Evolutionary conservation across 1,284 basidiomycete genomes (phyloP), one percentile per base, ranked within the genome.

Genomic region (Erythrobasidium hasegawianum): DNA sequence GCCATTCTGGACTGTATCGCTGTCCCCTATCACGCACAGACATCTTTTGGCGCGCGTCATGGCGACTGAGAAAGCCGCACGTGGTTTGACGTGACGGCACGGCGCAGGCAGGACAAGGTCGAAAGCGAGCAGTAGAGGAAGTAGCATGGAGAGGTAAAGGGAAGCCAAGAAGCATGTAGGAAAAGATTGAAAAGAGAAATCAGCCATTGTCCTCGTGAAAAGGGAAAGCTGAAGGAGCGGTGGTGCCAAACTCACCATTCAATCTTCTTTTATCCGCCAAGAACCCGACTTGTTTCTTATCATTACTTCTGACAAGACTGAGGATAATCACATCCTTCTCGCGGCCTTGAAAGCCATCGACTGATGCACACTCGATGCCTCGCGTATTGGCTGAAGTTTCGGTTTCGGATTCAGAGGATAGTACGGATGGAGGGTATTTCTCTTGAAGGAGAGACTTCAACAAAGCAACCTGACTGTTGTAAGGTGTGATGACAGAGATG

Each of bases 11-110:
- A 96, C 86, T 0, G 93, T 97, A 1, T 86, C 87, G 0, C 90
- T 92, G 76, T 97, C 93, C 7, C 93, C 94, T 0, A 97, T 83
- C 1, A 97, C 79, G 72, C 90, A 90, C 64, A 97, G 80, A 75
- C 94, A 90, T 18, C 92, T 81, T 72, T 87, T 86, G 2, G 93
- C 89, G 55, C 93, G 81, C 1, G 94, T 97, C 94, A 97, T 97
- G 0, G 91, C 91, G 53, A 95, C 90, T 65, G 22, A n/a, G n/a
- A n/a, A n/a, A n/a, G n/a, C n/a, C n/a, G n/a, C n/a, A n/a, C n/a
- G n/a, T n/a, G n/a, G n/a, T n/a, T n/a, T n/a, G n/a, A n/a, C n/a
- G n/a, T n/a, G n/a, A n/a, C n/a, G n/a, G n/a, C n/a, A n/a, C n/a
- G n/a, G n/a, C n/a, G n/a, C n/a, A n/a, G n/a, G n/a, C n/a, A n/a